phyloP scores from a whole-genome alignment of 2,329 filamentous ascomycete genomes.

The Penicillium sp. region DNA sequence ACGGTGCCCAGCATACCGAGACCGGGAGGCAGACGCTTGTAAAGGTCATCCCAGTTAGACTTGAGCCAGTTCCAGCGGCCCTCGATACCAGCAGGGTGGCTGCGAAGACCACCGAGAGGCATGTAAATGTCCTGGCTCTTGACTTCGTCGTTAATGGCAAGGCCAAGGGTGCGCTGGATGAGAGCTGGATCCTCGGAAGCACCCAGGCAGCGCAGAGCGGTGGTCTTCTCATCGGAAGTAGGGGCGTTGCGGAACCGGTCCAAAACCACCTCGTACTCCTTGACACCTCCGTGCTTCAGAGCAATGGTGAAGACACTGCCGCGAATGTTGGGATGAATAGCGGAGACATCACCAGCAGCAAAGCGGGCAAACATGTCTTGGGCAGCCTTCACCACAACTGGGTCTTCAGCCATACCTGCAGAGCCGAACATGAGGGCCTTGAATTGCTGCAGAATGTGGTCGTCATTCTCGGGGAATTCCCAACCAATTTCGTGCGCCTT shows the following conservation, averaged over 20 bases:
- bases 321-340: slow-evolving; percentile 89
- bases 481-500: slow-evolving; percentile 88
- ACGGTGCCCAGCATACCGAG: slow-evolving; percentile 83
- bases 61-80: slow-evolving; percentile 83
- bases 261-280: slow-evolving; percentile 79
- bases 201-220: slow-evolving; percentile 80
- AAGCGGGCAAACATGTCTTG: slow-evolving; percentile 91
- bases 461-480: slow-evolving; percentile 81
- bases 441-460: slow-evolving; percentile 90
- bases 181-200: slow-evolving; percentile 75
- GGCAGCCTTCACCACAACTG: slow-evolving; percentile 74
- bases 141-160: slow-evolving; percentile 77
- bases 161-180: slow-evolving; percentile 75
- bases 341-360: slow-evolving; percentile 72
- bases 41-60: slow-evolving; percentile 82
- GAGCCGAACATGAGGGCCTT: slow-evolving; percentile 87
- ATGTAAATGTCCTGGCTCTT: slow-evolving; percentile 95
- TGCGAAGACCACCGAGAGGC: slow-evolving; percentile 76
- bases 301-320: slow-evolving; percentile 83
- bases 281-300: slow-evolving; percentile 78
- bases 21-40: slow-evolving; percentile 79
- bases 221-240: slow-evolving; percentile 88
- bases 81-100: slow-evolving; percentile 74
- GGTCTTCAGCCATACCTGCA: slow-evolving; percentile 78
- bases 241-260: slow-evolving; percentile 73